Conservation (phyloP, 2,329 filamentous ascomycete genomes). For the Penicillium digitatum region DNA sequence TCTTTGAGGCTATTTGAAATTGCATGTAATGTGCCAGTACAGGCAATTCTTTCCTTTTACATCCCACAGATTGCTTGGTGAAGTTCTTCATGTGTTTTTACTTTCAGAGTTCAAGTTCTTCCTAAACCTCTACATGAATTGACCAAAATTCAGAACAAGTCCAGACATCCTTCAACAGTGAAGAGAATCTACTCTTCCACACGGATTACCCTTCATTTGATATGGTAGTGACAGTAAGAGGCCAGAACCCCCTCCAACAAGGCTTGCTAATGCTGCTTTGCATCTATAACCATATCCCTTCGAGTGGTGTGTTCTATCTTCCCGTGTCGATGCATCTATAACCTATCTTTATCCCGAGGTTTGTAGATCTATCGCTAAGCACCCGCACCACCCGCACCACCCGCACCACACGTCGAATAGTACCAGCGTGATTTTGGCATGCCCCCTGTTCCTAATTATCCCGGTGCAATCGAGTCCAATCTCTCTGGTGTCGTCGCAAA, state of each 20-base stretch:
- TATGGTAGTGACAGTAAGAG: not conserved
- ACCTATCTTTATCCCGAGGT: not conserved
- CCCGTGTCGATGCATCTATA: not conserved
- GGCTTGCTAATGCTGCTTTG: not conserved
- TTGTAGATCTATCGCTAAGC: not conserved
- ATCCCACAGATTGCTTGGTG: not conserved
- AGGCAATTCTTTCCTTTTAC: not conserved
- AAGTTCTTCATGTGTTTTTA: not conserved
- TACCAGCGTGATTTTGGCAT: not conserved
- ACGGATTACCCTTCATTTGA: not conserved
- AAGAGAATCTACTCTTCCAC: not conserved
- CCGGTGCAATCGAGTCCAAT: not conserved
- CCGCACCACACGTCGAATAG: no score
- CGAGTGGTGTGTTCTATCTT: not conserved
- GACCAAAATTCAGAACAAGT: not conserved
- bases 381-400: no score
- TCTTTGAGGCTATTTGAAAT: not conserved
- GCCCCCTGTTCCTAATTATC: not conserved
- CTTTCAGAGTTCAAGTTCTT: not conserved
- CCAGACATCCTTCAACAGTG: not conserved
- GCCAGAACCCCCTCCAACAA: not conserved
- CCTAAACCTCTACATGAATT: not conserved
- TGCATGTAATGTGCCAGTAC: not conserved
- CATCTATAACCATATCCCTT: not conserved
- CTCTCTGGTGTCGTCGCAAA: not conserved